Evolutionary conservation across 2,329 filamentous ascomycete species (phyloP).

Genomic region (Colletotrichum caudatum): DNA sequence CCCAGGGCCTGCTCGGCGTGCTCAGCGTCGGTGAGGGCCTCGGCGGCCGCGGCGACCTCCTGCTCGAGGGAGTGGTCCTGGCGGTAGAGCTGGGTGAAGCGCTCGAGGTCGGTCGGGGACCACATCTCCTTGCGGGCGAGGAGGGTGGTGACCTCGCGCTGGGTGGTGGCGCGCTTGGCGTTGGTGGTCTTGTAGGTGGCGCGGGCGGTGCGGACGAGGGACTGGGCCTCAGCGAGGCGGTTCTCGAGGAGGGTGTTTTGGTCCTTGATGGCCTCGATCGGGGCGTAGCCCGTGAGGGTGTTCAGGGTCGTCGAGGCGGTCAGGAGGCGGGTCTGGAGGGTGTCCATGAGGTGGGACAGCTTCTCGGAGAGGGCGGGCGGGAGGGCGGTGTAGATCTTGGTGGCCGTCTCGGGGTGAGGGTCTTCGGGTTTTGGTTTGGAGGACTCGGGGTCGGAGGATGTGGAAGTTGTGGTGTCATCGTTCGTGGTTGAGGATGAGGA

Average conservation of each 20-base stretch:
- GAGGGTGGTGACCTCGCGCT: slow-evolving; percentile 94
- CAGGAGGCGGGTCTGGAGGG: slow-evolving; percentile 85
- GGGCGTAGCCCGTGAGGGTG: slow-evolving; percentile 92
- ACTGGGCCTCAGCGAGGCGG: slow-evolving; percentile 69
- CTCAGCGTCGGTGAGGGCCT: slow-evolving; percentile 80
- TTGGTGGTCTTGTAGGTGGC: slow-evolving; percentile 86
- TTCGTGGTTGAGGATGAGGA: slow-evolving; percentile 11
- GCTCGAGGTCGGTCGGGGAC: slow-evolving; percentile 87
- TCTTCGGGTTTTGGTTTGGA: slow-evolving; percentile 12
- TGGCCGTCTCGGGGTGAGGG: slow-evolving; percentile 29
- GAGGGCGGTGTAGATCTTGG: slow-evolving; percentile 46
- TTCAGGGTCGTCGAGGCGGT: slow-evolving; percentile 90
- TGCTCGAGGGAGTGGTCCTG: slow-evolving; percentile 94
- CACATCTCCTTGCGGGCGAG: slow-evolving; percentile 95
- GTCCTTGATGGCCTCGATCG: slow-evolving; percentile 86
- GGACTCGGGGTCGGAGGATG: not conserved
- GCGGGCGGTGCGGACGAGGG: slow-evolving; percentile 77
- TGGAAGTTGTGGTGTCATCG: slow-evolving; percentile 16
- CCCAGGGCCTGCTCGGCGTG: slow-evolving; percentile 82
- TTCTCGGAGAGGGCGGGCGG: slow-evolving; percentile 57
- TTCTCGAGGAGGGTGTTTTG: slow-evolving; percentile 78
- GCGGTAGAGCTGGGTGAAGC: slow-evolving; percentile 92
- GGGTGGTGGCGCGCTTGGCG: slow-evolving; percentile 83
- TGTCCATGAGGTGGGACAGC: slow-evolving; percentile 85
- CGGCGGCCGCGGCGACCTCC: slow-evolving; percentile 78